phyloP scores from a whole-genome alignment of 2,329 filamentous ascomycete species.

The Curvularia eragrostidis region DNA sequence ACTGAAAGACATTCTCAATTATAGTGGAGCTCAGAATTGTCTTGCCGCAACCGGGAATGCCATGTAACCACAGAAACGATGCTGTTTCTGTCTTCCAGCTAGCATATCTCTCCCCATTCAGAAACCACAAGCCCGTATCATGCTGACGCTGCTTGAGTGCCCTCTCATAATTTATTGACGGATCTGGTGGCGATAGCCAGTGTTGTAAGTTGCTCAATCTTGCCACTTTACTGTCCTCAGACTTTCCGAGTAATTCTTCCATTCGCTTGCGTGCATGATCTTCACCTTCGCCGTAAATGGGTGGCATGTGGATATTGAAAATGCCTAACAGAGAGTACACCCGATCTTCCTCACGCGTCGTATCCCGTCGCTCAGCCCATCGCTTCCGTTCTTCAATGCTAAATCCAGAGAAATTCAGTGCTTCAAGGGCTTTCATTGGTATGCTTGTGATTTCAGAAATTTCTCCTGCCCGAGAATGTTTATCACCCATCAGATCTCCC shows the following conservation, averaged over 20 bases:
- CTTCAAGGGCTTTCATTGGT: slow-evolving; percentile 12
- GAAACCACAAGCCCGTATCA: slow-evolving; percentile 49
- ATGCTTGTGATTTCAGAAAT: background rate
- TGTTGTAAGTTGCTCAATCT: slow-evolving; percentile 19
- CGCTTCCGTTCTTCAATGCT: slow-evolving; percentile 21
- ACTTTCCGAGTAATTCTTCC: background rate
- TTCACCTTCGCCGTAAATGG: background rate
- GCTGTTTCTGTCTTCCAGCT: slow-evolving; percentile 40
- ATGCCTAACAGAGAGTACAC: slow-evolving; percentile 3
- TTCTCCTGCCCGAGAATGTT: slow-evolving; percentile 8
- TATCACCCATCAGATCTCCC: slow-evolving; percentile 14
- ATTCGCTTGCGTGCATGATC: background rate
- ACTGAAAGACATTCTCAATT: slow-evolving; percentile 37
- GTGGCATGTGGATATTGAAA: background rate
- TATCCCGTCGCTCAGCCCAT: slow-evolving; percentile 23
- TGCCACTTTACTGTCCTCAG: slow-evolving; percentile 4
- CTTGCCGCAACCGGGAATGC: slow-evolving; percentile 54
- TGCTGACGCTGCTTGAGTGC: slow-evolving; percentile 39
- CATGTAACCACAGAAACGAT: slow-evolving; percentile 50
- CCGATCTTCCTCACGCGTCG: slow-evolving; percentile 25
- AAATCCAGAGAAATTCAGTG: slow-evolving; percentile 8
- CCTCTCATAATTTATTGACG: slow-evolving; percentile 44
- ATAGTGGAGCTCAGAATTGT: slow-evolving; percentile 51
- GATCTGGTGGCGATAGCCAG: slow-evolving; percentile 49
- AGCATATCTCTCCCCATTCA: slow-evolving; percentile 34